Base-by-base conservation (phyloP, 2,329 filamentous ascomycete genomes). In the Mycogone perniciosa region DNA sequence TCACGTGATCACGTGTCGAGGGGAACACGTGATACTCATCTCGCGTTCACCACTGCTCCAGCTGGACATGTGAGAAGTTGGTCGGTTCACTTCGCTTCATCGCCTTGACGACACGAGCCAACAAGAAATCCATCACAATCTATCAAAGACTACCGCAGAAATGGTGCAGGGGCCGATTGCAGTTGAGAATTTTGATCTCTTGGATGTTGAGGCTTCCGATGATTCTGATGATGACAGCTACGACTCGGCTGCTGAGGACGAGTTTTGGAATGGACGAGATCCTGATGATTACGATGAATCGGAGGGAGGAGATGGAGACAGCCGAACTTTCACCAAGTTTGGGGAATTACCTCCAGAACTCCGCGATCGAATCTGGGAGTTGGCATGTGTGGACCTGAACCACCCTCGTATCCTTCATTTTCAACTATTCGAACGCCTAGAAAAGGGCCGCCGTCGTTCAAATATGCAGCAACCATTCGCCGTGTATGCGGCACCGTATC, bases 331-430 rank as follows among this genome's bases (percentile, higher is more conserved):
- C 56, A 35, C 57, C 45, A 13, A 53, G 43, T 69, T 67, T 48
- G 48, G 53, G 33, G 46, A 54, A 27, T 60, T 71, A 2, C 68
- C 68, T 1, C 58, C 61, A 8, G 68, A 71, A 53, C 54, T 71
- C 11, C 63, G 67, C 45, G 50, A 58, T 26, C 62, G 55, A 26
- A 54, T 70, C 46, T 71, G 68, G 68, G 55, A 62, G 35, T 45
- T 57, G 13, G 66, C 64, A 49, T 68, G 67, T 35, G 60, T 62
- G 0, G 63, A 67, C 33, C 53, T 68, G 26, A 8, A 34, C 40
- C 10, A 46, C 44, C 55, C 61, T 6, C 65, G 64, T 27, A 27
- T 60, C 6, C 45, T 61, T 26, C 48, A 52, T 11, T 59, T 59
- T 26, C 41, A 20, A 2, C 7, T 37, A 9, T 10, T 7, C 7